A percentile compares a stretch with the other conserved stretches of the same genome.
These are phyloP conservation scores for Phialocephala subalpina DNA, from an alignment of 2,329 filamentous ascomycete genomes.

Conservation along the genomic window DNA sequence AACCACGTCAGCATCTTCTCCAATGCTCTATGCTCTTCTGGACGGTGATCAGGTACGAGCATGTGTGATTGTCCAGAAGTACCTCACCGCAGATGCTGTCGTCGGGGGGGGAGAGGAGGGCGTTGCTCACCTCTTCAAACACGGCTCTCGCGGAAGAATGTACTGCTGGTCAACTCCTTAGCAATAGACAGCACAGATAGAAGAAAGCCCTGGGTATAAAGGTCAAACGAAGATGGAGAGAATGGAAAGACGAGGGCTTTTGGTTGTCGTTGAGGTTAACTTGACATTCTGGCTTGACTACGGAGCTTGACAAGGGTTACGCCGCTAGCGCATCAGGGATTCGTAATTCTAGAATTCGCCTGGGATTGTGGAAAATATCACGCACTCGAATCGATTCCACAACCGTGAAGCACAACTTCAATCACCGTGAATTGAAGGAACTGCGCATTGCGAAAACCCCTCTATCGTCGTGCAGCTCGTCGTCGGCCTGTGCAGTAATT, in stretches of 20 bases:
- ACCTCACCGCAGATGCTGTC: not conserved
- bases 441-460: not conserved
- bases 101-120: conserved; percentile 1
- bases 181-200: conserved; percentile 15
- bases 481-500: not conserved
- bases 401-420: not conserved
- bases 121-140: conserved; percentile 2
- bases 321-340: not conserved
- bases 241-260: conserved; percentile 4
- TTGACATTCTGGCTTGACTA: conserved; percentile 12
- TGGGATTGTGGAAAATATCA: not conserved
- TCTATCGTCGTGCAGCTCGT: not conserved
- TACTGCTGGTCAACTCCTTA: not conserved
- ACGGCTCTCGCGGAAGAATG: not conserved
- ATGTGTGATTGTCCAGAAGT: not conserved
- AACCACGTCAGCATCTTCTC: conserved; percentile 4
- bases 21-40: not conserved
- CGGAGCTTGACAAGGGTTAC: not conserved
- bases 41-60: conserved; percentile 8
- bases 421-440: not conserved
- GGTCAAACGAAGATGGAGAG: not conserved
- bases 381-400: not conserved
- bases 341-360: not conserved
- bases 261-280: conserved; percentile 3
- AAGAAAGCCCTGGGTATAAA: conserved; percentile 3